Base-by-base conservation (phyloP, 2,329 filamentous ascomycete genomes). In the Hymenoscyphus albidus region DNA sequence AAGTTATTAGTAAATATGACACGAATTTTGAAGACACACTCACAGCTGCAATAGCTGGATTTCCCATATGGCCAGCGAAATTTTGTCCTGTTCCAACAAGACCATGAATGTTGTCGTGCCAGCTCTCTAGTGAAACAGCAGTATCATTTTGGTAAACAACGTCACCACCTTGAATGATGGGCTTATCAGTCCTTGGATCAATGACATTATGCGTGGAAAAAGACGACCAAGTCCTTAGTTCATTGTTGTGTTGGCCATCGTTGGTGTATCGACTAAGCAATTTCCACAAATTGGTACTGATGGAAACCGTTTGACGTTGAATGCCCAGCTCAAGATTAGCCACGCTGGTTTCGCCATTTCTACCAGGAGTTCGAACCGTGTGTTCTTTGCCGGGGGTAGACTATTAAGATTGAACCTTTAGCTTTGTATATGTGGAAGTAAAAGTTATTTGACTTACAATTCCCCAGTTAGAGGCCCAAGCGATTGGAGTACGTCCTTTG, bases 71-170 rank as follows among this genome's bases (percentile, higher is more conserved):
- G 1, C 58, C 58, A 9, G 13, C 58, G 6, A 31, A 59, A 13
- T 31, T 16, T 14, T 48, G n/a, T n/a, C 58, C 58, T 42, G 58
- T 59, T 27, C 58, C 58, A 59, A 59, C 4, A 18, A 59, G 27
- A 12, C 35, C 35, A 42, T 59, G 58, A 27, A 48, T 48, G 3
- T 59, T 39, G 10, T 59, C 58, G 27, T 59, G 58, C 58, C 58
- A 59, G 10, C 9, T 5, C 18, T 54, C 48, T 2, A 54, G 2
- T 4, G 48, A 54, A 4, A 54, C 48, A 3, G 48, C 48, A 5
- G 48, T 54, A 27, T 54, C 48, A 27, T 7, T 10, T 7, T 48
- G 44, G 7, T 22, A 22, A 18, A 48, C 44, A 1, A 18, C 5
- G 44, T 48, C 44, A 48, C 44, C 44, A 48, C 13, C 44, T 48